These are phyloP conservation scores for Microcos paniculata DNA, from an alignment of 345 rosid species.

Conservation along the genomic window DNA sequence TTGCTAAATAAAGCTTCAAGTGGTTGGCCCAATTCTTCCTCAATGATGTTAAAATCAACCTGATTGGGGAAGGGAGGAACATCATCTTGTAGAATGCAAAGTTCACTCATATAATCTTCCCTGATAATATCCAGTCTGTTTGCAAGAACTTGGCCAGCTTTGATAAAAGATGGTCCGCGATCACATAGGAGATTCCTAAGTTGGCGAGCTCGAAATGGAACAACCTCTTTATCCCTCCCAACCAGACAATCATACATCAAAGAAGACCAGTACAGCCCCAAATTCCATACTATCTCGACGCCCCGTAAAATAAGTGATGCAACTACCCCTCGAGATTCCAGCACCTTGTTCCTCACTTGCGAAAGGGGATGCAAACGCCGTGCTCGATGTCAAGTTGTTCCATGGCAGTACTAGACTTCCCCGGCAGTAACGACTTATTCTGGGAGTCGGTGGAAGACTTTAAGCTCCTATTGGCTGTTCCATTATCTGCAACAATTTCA, in stretches of 20 bases:
- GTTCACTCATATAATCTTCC: conserved; percentile 98
- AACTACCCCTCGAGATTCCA: conserved; percentile 74
- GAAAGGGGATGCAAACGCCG: conserved; percentile 94
- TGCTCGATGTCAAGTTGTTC: conserved; percentile 94
- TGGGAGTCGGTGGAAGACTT: not conserved
- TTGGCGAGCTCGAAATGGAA: conserved; percentile 87
- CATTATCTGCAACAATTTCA: not conserved
- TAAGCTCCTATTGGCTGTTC: not conserved
- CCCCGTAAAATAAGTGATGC: conserved; percentile 71
- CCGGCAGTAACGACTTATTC: not conserved
- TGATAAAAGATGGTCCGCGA: conserved; percentile 95
- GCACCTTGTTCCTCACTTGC: conserved; percentile 86
- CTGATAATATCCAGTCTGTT: conserved; percentile 93
- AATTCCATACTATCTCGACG: conserved; percentile 87
- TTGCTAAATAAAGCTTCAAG: conserved; percentile 84
- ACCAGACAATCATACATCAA: conserved; percentile 78
- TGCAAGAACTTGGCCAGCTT: conserved; percentile 98
- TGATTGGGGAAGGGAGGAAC: conserved; percentile 95
- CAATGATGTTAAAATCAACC: conserved; percentile 89
- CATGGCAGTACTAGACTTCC: conserved; percentile 63
- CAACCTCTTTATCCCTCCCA: conserved; percentile 92
- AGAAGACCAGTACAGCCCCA: conserved; percentile 88
- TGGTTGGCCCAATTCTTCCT: conserved; percentile 89
- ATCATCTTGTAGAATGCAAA: conserved; percentile 96
- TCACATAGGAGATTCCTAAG: conserved; percentile 90